phyloP scores from a whole-genome alignment of 371 early-diverging fungal species.

The Sporodiniella umbellata region DNA sequence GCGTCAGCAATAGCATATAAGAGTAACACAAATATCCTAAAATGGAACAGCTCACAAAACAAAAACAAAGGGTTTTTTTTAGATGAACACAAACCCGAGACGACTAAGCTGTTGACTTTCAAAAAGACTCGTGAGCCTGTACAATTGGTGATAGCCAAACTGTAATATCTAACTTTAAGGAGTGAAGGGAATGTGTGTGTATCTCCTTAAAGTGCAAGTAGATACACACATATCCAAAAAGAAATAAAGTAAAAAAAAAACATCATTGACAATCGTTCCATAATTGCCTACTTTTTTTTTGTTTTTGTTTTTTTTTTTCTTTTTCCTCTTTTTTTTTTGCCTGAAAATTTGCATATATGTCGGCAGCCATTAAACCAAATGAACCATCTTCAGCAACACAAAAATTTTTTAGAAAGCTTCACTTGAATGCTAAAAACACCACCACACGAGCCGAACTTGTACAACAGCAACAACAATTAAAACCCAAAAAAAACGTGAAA shows the following conservation, averaged over 20 bases:
- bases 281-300: background rate
- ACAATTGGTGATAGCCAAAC: too few relatives aligned
- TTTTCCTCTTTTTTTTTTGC: background rate
- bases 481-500: background rate
- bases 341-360: constrained; percentile 2
- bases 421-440: constrained; percentile 7
- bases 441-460: constrained; percentile 1
- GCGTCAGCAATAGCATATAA: too few relatives aligned
- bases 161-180: background rate
- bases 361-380: constrained; percentile 10
- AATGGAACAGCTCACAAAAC: too few relatives aligned
- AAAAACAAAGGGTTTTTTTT: too few relatives aligned
- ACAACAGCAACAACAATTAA: background rate
- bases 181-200: background rate
- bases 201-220: background rate
- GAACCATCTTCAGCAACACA: constrained; percentile 17
- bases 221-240: too few relatives aligned
- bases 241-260: too few relatives aligned
- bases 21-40: too few relatives aligned
- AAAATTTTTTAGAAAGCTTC: constrained; percentile 25
- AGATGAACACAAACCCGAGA: too few relatives aligned
- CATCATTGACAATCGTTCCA: background rate
- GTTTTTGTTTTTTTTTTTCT: background rate
- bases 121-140: too few relatives aligned
- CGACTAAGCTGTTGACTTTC: too few relatives aligned